These are phyloP conservation scores for Xylariaceae sp. DNA, from an alignment of 2,329 filamentous ascomycete species.

Conservation along the genomic window DNA sequence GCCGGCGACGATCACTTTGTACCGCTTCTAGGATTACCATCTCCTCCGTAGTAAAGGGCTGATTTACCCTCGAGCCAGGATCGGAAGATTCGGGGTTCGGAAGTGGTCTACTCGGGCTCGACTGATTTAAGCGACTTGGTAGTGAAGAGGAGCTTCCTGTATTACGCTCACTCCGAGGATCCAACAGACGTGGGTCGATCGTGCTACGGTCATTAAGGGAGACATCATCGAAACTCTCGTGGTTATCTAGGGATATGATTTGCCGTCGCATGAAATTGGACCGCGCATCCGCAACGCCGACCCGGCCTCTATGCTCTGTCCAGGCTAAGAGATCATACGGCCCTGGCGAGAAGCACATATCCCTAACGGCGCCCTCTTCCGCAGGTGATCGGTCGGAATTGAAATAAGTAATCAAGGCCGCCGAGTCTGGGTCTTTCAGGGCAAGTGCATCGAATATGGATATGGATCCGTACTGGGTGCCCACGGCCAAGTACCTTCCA, in stretches of 20 bases:
- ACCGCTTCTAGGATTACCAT: slow-evolving; percentile 60
- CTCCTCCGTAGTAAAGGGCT: slow-evolving; percentile 57
- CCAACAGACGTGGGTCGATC: slow-evolving; percentile 56
- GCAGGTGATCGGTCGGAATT: slow-evolving; percentile 73
- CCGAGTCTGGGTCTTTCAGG: slow-evolving; percentile 47
- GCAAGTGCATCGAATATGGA: slow-evolving; percentile 68
- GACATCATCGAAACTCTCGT: slow-evolving; percentile 59
- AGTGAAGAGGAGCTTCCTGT: slow-evolving; percentile 29
- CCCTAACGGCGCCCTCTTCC: slow-evolving; percentile 79
- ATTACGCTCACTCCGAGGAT: slow-evolving; percentile 49
- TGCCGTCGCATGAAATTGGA: slow-evolving; percentile 69
- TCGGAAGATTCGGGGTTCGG: slow-evolving; percentile 39
- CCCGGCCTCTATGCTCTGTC: slow-evolving; percentile 82
- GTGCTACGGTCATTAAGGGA: slow-evolving; percentile 58
- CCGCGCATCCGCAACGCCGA: slow-evolving; percentile 75
- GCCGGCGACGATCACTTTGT: slow-evolving; percentile 54
- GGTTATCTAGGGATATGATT: slow-evolving; percentile 64
- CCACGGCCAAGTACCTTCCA: slow-evolving; percentile 72
- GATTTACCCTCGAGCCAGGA: slow-evolving; percentile 48
- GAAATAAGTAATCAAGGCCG: slow-evolving; percentile 75
- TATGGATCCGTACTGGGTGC: slow-evolving; percentile 79
- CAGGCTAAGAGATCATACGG: slow-evolving; percentile 90
- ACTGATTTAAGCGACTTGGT: slow-evolving; percentile 41
- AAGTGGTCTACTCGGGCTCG: slow-evolving; percentile 29
- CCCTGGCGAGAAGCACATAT: slow-evolving; percentile 89